phyloP scores from a whole-genome alignment of 306 rosid genomes.

The Cucurbita maxima region DNA sequence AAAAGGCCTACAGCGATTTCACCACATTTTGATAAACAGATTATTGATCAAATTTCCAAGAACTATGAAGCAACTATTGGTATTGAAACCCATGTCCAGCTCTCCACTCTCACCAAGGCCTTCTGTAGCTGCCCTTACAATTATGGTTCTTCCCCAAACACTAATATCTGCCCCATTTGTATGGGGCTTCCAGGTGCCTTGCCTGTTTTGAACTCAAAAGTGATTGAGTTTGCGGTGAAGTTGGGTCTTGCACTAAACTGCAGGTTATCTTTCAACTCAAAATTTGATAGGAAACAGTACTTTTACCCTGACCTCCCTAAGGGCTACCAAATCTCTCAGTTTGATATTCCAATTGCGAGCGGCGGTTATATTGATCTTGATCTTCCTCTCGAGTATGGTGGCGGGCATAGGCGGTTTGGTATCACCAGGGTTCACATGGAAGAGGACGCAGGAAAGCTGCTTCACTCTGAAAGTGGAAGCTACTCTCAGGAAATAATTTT shows the following conservation, averaged over 20 bases:
- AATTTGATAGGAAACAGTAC: conserved; percentile 93
- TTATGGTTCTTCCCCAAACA: conserved; percentile 69
- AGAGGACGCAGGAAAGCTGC: conserved; percentile 94
- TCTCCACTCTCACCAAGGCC: conserved; percentile 75
- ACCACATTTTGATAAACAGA: conserved; percentile 32
- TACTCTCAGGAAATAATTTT: conserved; percentile 48
- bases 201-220: conserved; percentile 69
- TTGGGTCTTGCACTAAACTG: conserved; percentile 82
- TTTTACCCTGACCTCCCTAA: conserved; percentile 93
- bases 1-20: conserved; percentile 31
- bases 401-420: conserved; percentile 82
- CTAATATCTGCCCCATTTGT: conserved; percentile 65
- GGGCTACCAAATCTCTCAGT: conserved; percentile 95
- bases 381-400: conserved; percentile 78
- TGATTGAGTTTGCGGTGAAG: conserved; percentile 61
- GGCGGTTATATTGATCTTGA: conserved; percentile 69
- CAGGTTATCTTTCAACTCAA: conserved; percentile 59
- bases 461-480: conserved; percentile 71
- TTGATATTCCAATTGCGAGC: conserved; percentile 74
- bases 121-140: conserved; percentile 71
- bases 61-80: conserved; percentile 74
- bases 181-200: conserved; percentile 96
- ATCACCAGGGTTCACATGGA: conserved; percentile 98
- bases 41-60: conserved; percentile 34
- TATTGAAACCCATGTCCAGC: conserved; percentile 92